Percentiles rank a stretch among this genome's conserved stretches.
These are phyloP conservation scores for Penicillium sclerotigenum DNA, from an alignment of 2,329 filamentous ascomycete species.

Conservation along the genomic window DNA sequence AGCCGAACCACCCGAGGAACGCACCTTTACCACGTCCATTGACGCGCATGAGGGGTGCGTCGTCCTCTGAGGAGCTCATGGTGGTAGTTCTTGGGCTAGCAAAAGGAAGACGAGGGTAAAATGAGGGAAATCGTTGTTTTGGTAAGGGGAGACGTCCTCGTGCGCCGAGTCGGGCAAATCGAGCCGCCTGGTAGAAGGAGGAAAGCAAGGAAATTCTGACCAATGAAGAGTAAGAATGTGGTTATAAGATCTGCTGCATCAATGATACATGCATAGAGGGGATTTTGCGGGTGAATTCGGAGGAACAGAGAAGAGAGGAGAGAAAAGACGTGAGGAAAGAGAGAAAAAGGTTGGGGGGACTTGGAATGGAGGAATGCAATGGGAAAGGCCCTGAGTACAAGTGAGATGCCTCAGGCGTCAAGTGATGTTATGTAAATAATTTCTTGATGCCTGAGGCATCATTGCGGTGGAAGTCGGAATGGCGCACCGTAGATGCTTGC, in stretches of 20 bases:
- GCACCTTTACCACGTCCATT: constrained; percentile 65
- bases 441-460: not conserved
- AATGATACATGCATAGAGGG: constrained; percentile 20
- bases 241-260: constrained; percentile 16
- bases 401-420: constrained; percentile 1
- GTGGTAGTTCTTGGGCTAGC: constrained; percentile 19
- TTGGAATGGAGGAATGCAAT: constrained; percentile 39
- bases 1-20: constrained; percentile 39
- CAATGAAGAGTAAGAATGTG: constrained; percentile 30
- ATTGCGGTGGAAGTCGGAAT: constrained; percentile 26
- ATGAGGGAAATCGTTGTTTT: constrained; percentile 16
- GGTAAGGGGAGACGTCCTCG: constrained; percentile 16
- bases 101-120: constrained; percentile 13
- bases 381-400: constrained; percentile 34
- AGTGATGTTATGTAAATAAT: constrained; percentile 9
- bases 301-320: constrained; percentile 12
- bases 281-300: constrained; percentile 17
- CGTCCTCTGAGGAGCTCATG: constrained; percentile 73
- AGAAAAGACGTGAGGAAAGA: constrained; percentile 20
- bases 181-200: constrained; percentile 33
- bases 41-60: constrained; percentile 67
- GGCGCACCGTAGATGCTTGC: constrained; percentile 22
- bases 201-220: constrained; percentile 33
- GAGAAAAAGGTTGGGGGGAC: constrained; percentile 25
- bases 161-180: constrained; percentile 31